phyloP scores from a whole-genome alignment of 768 basidiomycete genomes.

The Lactarius quietus region DNA sequence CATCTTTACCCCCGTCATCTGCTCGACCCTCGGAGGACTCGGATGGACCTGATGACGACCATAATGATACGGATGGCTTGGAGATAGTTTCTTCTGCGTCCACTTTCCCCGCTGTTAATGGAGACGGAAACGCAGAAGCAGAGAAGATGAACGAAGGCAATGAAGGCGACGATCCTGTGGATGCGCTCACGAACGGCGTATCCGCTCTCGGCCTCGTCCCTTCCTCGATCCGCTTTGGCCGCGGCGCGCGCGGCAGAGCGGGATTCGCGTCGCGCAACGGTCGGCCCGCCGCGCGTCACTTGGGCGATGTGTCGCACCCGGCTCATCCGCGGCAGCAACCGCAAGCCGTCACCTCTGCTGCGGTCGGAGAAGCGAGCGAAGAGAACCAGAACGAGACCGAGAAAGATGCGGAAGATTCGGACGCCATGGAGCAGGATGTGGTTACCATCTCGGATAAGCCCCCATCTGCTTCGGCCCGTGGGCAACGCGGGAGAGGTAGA shows the following conservation, averaged over 20 bases:
- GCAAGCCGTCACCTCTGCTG: not conserved
- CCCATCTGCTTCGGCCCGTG: not conserved
- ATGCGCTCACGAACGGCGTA: slow-evolving; percentile 48
- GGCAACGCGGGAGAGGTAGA: slow-evolving; percentile 17
- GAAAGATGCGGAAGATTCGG: slow-evolving; percentile 2
- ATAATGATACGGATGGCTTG: slow-evolving; percentile 12
- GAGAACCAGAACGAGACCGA: not conserved
- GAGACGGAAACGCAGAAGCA: not conserved
- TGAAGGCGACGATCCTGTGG: slow-evolving; percentile 31
- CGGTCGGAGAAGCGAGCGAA: not conserved
- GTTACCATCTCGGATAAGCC: not conserved
- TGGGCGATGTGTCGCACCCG: not conserved
- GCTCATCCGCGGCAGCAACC: not conserved
- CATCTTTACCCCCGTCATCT: slow-evolving; percentile 54
- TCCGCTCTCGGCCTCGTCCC: slow-evolving; percentile 59
- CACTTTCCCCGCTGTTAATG: not conserved
- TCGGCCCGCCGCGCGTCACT: slow-evolving; percentile 5
- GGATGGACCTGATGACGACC: slow-evolving; percentile 27
- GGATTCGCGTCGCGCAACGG: slow-evolving; percentile 33
- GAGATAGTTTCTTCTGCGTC: not conserved
- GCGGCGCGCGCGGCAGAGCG: slow-evolving; percentile 53
- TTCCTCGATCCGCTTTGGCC: slow-evolving; percentile 65
- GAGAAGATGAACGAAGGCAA: not conserved
- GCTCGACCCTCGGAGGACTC: slow-evolving; percentile 33
- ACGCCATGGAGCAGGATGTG: slow-evolving; percentile 7